Percentiles rank a stretch among this genome's conserved stretches.
Evolutionary conservation across 2,329 filamentous ascomycete species (phyloP).

Genomic region (Fusarium sp.): DNA sequence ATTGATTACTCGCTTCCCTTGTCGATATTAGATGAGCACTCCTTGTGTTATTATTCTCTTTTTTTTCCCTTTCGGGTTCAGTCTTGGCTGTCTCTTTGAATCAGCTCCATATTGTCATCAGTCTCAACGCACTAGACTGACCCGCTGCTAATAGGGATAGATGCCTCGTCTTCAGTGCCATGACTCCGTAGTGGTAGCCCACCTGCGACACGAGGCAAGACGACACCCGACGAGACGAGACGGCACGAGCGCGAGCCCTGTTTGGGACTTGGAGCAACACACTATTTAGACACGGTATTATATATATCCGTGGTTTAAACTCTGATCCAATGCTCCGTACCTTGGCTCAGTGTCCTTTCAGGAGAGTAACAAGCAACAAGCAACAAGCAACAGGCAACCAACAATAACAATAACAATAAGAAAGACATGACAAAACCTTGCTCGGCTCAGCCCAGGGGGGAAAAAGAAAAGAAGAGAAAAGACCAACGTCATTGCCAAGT

Average conservation of each 20-base stretch:
- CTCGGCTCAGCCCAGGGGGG: not conserved
- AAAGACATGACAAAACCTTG: not conserved
- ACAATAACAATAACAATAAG: not conserved
- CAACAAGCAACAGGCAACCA: too few species aligned
- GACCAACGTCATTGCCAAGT: conserved; percentile 45
- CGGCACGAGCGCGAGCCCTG: conserved; percentile 25
- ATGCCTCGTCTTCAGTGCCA: conserved; percentile 33
- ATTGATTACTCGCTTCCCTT: conserved; percentile 25
- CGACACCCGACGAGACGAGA: conserved; percentile 8
- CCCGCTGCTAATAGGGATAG: conserved; percentile 19
- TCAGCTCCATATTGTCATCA: conserved; percentile 27
- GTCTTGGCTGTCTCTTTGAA: conserved; percentile 9
- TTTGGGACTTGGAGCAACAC: conserved; percentile 11
- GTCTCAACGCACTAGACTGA: conserved; percentile 24
- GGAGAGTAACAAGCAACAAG: not conserved
- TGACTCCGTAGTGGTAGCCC: conserved; percentile 22
- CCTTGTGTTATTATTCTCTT: conserved; percentile 2
- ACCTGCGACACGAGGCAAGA: conserved; percentile 17
- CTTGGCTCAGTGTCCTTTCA: not conserved
- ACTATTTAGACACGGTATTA: conserved; percentile 27
- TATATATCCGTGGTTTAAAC: not conserved
- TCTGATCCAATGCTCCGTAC: not conserved
- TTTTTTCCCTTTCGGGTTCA: conserved; percentile 20
- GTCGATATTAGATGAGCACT: conserved; percentile 30
- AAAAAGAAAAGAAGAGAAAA: not conserved